Conservation (phyloP, 2,329 filamentous ascomycete species). For the Hymenoscyphus linearis region DNA sequence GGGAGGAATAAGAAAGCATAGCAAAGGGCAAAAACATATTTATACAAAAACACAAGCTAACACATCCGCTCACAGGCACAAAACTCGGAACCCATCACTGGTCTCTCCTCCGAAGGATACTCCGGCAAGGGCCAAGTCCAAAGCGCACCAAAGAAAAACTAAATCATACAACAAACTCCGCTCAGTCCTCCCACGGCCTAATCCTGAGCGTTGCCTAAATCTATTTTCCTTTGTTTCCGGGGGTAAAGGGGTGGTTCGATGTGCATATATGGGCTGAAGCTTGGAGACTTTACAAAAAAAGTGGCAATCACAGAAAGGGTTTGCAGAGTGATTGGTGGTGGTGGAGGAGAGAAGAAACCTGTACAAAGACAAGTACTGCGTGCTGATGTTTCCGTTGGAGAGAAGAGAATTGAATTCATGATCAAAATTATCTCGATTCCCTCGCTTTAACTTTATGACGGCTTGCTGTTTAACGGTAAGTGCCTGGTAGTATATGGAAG, state of each 20-base stretch:
- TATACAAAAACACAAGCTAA: constrained; percentile 10
- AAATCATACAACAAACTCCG: constrained; percentile 7
- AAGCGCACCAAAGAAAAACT: constrained; percentile 32
- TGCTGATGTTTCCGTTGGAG: constrained; percentile 3
- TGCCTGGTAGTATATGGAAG: too few relatives aligned
- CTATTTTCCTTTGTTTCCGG: constrained; percentile 7
- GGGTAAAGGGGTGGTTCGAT: constrained; percentile 3
- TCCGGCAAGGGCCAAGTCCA: constrained; percentile 74
- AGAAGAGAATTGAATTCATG: constrained; percentile 13
- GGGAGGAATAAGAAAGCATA: constrained; percentile 1
- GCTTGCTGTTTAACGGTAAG: background rate
- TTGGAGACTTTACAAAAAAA: background rate
- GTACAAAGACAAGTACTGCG: constrained; percentile 17
- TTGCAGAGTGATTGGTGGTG: background rate
- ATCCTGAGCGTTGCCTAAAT: background rate
- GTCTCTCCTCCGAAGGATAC: constrained; percentile 75
- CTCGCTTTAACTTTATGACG: background rate
- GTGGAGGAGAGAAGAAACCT: constrained; percentile 6
- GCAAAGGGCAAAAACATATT: background rate
- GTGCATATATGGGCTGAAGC: constrained; percentile 5
- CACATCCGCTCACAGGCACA: constrained; percentile 53
- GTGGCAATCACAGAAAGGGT: background rate
- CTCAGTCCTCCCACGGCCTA: background rate
- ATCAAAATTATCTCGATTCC: constrained; percentile 2
- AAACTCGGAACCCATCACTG: constrained; percentile 81